Conservation (phyloP, 805 yeast species). For the Yarrowia sp. region DNA sequence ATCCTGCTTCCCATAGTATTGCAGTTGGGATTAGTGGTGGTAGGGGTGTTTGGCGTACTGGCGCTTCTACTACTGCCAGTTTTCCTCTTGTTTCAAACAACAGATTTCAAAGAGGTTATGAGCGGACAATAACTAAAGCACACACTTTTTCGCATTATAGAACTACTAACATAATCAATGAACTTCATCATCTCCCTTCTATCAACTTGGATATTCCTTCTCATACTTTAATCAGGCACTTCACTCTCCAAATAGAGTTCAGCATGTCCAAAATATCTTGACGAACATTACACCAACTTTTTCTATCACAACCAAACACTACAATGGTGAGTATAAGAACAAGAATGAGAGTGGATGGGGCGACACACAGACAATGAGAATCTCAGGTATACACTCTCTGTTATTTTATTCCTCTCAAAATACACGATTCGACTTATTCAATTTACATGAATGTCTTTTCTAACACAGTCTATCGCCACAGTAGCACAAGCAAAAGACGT, state of each 20-base stretch:
- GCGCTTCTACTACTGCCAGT: not conserved
- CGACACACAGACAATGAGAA: not conserved
- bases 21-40: slow-evolving; percentile 16
- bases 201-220: not conserved
- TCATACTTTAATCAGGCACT: not conserved
- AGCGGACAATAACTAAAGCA: not conserved
- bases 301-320: not conserved
- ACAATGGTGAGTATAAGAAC: slow-evolving; percentile 15
- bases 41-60: not conserved
- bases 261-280: slow-evolving; percentile 18
- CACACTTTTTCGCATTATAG: not conserved
- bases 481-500: slow-evolving; percentile 47
- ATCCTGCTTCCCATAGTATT: slow-evolving; percentile 3
- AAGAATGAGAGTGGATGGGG: not conserved
- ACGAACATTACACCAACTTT: not conserved
- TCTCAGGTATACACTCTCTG: not conserved
- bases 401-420: not conserved
- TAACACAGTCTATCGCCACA: slow-evolving; percentile 40
- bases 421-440: not conserved
- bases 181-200: too few relatives aligned
- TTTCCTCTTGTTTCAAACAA: not conserved
- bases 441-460: not conserved
- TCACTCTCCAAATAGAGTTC: not conserved
- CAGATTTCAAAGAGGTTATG: not conserved
- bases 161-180: not conserved